phyloP scores from a whole-genome alignment of 2,329 filamentous ascomycete genomes.

The Hypocrella siamensis region DNA sequence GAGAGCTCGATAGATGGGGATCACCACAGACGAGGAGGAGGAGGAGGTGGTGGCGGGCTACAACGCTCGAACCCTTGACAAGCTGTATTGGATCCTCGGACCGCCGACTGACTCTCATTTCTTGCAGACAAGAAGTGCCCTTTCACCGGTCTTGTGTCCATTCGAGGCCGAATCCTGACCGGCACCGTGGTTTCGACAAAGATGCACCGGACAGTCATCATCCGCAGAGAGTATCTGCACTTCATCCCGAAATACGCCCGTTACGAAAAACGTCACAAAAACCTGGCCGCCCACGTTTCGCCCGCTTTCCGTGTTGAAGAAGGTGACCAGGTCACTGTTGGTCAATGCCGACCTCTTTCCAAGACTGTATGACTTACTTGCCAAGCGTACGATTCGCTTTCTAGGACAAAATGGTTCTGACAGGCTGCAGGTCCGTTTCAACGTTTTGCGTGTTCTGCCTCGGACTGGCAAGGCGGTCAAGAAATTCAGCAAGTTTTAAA shows the following conservation, averaged over 20 bases:
- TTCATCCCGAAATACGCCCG: constrained; percentile 99
- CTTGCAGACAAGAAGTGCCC: constrained; percentile 98
- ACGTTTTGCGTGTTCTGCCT: constrained; percentile 96
- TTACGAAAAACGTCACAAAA: constrained; percentile 99
- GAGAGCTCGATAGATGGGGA: background rate
- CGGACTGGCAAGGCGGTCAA: constrained; percentile 96
- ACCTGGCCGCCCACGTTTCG: constrained; percentile 96
- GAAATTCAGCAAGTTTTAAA: constrained; percentile 97
- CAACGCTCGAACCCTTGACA: too few species aligned
- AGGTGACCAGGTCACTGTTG: constrained; percentile 97
- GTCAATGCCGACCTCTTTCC: constrained; percentile 97
- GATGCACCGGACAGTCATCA: constrained; percentile 99
- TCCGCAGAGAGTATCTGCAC: constrained; percentile 99
- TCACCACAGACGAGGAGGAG: too few species aligned
- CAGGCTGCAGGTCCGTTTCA: constrained; percentile 74
- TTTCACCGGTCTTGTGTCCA: constrained; percentile 97
- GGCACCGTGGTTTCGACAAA: constrained; percentile 99
- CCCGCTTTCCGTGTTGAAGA: constrained; percentile 99
- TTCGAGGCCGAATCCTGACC: constrained; percentile 99
- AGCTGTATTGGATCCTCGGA: too few species aligned
- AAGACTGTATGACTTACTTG: constrained; percentile 74
- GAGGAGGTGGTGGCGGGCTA: too few species aligned
- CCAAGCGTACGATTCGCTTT: background rate
- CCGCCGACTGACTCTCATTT: constrained; percentile 2
- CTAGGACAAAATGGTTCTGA: constrained; percentile 8